Base-by-base conservation (phyloP, 192 early-diverging fungal genomes). In the Linnemannia exigua region DNA sequence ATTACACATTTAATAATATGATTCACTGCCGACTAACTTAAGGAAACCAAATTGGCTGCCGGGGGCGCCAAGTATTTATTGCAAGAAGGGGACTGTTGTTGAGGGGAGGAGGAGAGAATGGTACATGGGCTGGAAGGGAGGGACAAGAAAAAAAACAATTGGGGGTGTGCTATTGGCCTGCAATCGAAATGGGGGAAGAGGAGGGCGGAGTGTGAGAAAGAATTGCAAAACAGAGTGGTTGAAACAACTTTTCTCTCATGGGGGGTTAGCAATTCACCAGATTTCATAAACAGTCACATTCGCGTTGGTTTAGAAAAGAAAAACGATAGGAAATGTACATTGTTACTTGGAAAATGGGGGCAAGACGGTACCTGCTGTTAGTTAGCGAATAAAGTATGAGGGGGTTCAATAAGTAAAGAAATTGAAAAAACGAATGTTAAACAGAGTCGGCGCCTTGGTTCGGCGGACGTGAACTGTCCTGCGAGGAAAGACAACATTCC, bases 21-120 rank as follows among this genome's bases (percentile, higher is more conserved):
- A 86, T 86, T 86, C 76, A 86, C 84, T 78, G 79, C 84, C 84
- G 84, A 86, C 84, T 86, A 86, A 86, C 84, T 63, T 86, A 54
- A 80, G 48, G 84, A 80, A 63, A 47, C 82, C 67, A 31, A 35
- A 22, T 37, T 17, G 74, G 74, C 47, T 67, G 33, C 72, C 31
- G 19, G 75, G 48, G 54, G 22, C n/a, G 2, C 5, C 19, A 52
- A 6, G 33, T 76, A 75, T 81, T 75, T 81, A 81, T 72, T 68
- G 50, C 1, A 19, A 1, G 14, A 9, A 12, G 14, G 67, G n/a
- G 76, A 77, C 76, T 67, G 76, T 28, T 77, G 5, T 36, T 52
- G 28, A 15, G 22, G 38, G n/a, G n/a, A n/a, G n/a, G n/a, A 31
- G 31, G 8, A 28, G 20, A 58, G 5, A 28, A 5, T 58, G 15